Conservation (phyloP, 768 basidiomycete species). For the Mycena metata region DNA sequence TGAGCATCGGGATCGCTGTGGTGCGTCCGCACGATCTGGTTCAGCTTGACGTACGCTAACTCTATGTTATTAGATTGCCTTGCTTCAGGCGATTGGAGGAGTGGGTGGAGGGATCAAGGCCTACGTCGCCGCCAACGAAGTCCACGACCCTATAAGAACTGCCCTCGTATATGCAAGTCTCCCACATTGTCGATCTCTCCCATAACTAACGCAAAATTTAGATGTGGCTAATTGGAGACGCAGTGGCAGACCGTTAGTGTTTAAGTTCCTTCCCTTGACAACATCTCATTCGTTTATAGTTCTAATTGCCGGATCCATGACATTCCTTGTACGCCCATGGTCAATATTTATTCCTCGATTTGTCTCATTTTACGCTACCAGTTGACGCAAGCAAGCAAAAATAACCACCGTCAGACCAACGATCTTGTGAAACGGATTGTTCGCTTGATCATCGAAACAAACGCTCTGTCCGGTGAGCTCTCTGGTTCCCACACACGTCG, state of each 20-base stretch:
- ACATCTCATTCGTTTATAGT: constrained; percentile 4
- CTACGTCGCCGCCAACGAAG: constrained; percentile 25
- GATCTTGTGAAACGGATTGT: constrained; percentile 36
- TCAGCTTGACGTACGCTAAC: too few relatives aligned
- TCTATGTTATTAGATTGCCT: constrained; percentile 10
- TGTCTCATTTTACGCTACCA: background rate
- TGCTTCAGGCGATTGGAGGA: constrained; percentile 32
- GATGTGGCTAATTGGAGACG: constrained; percentile 36
- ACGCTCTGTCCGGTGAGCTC: constrained; percentile 30
- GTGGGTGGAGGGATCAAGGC: constrained; percentile 33
- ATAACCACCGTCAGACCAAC: constrained; percentile 24
- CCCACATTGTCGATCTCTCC: background rate
- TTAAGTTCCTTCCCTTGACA: background rate
- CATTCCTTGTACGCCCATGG: constrained; percentile 15
- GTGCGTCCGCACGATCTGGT: constrained; percentile 12
- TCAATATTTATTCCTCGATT: background rate
- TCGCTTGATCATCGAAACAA: constrained; percentile 32
- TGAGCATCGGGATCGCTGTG: constrained; percentile 31
- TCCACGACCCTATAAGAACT: constrained; percentile 29
- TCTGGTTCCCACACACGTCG: background rate
- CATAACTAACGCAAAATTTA: background rate
- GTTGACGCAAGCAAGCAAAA: constrained; percentile 29
- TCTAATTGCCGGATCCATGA: constrained; percentile 31
- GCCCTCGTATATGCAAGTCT: constrained; percentile 31
- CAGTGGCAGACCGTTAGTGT: constrained; percentile 26